phyloP scores from a whole-genome alignment of 805 yeast species.

The Sugiyamaella boreocaroliniensis region DNA sequence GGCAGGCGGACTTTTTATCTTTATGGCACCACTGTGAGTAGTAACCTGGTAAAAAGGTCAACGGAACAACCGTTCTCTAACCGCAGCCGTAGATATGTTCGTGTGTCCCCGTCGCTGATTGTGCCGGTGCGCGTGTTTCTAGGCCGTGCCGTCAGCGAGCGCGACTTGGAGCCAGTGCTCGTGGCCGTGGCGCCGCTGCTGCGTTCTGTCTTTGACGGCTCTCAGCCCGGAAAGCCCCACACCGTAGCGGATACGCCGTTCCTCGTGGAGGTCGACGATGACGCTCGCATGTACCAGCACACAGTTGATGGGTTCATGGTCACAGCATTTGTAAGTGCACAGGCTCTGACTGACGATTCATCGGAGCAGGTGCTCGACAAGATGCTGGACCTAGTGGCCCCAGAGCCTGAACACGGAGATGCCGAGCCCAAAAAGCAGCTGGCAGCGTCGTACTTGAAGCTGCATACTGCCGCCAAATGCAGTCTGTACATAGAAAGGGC shows the following conservation, averaged over 20 bases:
- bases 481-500: conserved; percentile 6
- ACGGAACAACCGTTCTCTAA: too few relatives aligned
- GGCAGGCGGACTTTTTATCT: too few relatives aligned
- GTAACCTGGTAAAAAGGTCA: too few relatives aligned
- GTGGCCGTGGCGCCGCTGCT: background rate
- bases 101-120: background rate
- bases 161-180: background rate
- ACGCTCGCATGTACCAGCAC: background rate
- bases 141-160: background rate
- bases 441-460: background rate
- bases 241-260: background rate
- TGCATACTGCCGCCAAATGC: conserved; percentile 4
- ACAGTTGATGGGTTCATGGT: background rate
- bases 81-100: background rate
- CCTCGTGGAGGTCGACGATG: background rate
- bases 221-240: background rate
- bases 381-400: background rate
- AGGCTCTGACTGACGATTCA: background rate
- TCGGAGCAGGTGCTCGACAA: background rate
- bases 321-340: background rate
- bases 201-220: background rate
- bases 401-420: background rate
- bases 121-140: background rate
- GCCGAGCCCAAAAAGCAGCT: conserved; percentile 5
- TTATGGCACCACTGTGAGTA: too few relatives aligned